Base-by-base conservation (phyloP, 1,284 basidiomycete species). In the Rhodofomes roseus region DNA sequence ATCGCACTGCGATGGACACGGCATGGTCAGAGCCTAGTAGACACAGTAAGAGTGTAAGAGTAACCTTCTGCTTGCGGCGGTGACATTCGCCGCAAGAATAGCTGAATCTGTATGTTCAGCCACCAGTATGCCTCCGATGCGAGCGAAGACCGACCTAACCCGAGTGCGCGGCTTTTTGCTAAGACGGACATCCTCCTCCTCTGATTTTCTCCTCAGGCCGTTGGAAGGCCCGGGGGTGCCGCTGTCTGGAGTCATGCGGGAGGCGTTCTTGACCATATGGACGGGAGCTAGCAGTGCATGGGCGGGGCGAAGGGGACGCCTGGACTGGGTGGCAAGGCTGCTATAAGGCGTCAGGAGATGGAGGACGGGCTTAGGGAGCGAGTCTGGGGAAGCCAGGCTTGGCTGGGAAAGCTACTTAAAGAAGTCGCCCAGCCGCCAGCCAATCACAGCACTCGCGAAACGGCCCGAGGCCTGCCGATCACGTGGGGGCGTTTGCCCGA, bases 71-170 rank as follows among this genome's bases (percentile, higher is more conserved):
- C 71, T 92, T 92, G 61, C 90, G 79, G 29, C 90, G 83, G 76
- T 92, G 90, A 64, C 90, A 92, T 76, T 92, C 90, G 37, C 90
- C 89, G 61, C 90, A 92, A n/a, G 90, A 92, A 65, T 91, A 92
- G 71, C 90, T 92, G 67, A 40, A 36, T 50, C 27, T 65, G 25
- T 22, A 58, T 44, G 50, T 48, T 39, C 27, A 23, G 39, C 44
- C 29, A 14, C 34, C 9, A 31, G 4, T 59, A 56, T 64, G 58
- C 46, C 25, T 25, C 18, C 27, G 36, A 58, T 55, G 25, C 22
- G 60, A 23, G 18, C 40, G 31, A 25, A 22, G 52, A 61, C 75
- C 63, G 72, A 84, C 89, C 90, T 92, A 66, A 92, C 89, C 74
- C 89, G 79, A 31, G 86, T 90, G 60, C 89, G 77, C 59, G 87